A percentile compares a stretch with the other conserved stretches of the same genome.
Conservation (phyloP, 129 eudicot genomes). For the Chrysanthemum seticuspe region DNA sequence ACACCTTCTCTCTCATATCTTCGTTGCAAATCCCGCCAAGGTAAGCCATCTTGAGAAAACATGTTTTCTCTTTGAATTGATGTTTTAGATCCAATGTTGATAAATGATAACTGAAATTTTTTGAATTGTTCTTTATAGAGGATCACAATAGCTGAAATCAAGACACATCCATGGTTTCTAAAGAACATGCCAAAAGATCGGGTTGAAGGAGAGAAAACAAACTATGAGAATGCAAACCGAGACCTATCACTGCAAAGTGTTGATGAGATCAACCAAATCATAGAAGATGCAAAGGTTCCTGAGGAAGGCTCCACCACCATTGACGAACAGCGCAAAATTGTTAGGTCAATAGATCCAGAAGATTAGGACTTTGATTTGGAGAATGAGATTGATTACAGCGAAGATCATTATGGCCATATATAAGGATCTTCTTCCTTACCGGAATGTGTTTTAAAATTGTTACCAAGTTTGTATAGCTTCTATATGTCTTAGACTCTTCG, state of each 20-base stretch:
- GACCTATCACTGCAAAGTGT: conserved; percentile 36
- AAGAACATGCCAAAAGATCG: conserved; percentile 42
- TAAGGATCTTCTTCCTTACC: neutral
- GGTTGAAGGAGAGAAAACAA: conserved; percentile 36
- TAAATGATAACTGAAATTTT: neutral
- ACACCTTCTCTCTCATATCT: conserved; percentile 50
- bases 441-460: too few relatives aligned
- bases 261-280: conserved; percentile 50
- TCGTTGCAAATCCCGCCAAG: conserved; percentile 58
- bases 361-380: conserved; percentile 38
- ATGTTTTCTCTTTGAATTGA: neutral
- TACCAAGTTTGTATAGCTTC: too few relatives aligned
- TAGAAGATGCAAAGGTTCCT: conserved; percentile 50
- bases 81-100: neutral
- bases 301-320: conserved; percentile 28
- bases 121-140: conserved; percentile 28
- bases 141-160: conserved; percentile 49
- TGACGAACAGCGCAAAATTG: conserved; percentile 19
- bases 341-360: conserved; percentile 36
- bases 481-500: too few relatives aligned
- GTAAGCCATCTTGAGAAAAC: conserved; percentile 16
- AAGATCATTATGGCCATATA: conserved; percentile 17
- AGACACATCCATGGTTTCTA: conserved; percentile 54
- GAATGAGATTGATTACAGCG: conserved; percentile 43
- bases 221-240: conserved; percentile 14